phyloP scores from a whole-genome alignment of 2,329 filamentous ascomycete species.

The Trichoderma koningiopsis region DNA sequence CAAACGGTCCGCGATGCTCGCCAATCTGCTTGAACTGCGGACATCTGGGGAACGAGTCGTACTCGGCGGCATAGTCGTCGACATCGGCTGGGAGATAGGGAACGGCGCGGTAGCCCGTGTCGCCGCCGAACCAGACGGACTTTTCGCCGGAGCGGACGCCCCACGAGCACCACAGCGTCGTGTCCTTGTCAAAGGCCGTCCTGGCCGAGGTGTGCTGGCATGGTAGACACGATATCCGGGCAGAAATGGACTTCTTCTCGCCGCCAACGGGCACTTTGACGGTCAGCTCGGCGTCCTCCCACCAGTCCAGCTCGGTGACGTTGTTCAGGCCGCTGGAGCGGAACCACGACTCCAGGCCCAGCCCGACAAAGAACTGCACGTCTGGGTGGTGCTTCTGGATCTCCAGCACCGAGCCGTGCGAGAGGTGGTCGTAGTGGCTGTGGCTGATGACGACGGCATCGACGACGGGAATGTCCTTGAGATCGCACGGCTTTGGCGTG shows the following conservation, averaged over 20 bases:
- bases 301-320: constrained; percentile 93
- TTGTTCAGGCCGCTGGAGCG: constrained; percentile 67
- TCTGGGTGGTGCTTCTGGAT: constrained; percentile 72
- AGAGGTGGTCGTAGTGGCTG: constrained; percentile 92
- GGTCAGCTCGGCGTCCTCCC: constrained; percentile 78
- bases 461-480: constrained; percentile 75
- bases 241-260: constrained; percentile 57
- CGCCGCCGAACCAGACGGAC: constrained; percentile 85
- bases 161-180: constrained; percentile 90
- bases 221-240: constrained; percentile 75
- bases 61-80: constrained; percentile 73
- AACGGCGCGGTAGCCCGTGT: constrained; percentile 87
- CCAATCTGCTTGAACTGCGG: constrained; percentile 88
- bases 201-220: constrained; percentile 81
- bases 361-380: constrained; percentile 83
- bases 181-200: constrained; percentile 66
- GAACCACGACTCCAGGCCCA: constrained; percentile 87
- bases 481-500: constrained; percentile 73
- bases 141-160: constrained; percentile 70
- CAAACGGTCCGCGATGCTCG: constrained; percentile 77
- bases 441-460: constrained; percentile 83
- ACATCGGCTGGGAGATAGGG: constrained; percentile 59
- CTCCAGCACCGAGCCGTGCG: constrained; percentile 71
- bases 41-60: constrained; percentile 68
- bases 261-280: constrained; percentile 46